Evolutionary conservation across 257 asterid genomes (phyloP).

Genomic region (Solanum peruvianum): DNA sequence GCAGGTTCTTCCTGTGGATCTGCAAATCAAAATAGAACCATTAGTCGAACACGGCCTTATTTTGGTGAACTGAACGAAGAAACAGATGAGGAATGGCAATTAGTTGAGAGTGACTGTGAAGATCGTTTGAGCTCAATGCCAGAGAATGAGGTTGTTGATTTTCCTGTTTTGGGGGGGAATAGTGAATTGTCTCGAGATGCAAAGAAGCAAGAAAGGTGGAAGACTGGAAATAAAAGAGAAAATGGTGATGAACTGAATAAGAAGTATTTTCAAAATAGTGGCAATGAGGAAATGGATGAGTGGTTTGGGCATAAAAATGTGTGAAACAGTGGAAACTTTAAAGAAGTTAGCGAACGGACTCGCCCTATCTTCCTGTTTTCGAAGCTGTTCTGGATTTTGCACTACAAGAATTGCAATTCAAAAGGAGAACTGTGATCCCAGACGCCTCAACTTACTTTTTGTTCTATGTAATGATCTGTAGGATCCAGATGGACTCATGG

Average conservation of each 20-base stretch:
- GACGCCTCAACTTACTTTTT: not conserved
- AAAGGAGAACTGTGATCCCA: not conserved
- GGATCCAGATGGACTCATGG: not conserved
- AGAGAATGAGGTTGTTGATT: constrained; percentile 22
- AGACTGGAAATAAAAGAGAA: constrained; percentile 20
- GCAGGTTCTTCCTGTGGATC: constrained; percentile 12
- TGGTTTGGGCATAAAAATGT: constrained; percentile 43
- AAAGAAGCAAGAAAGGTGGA: constrained; percentile 47
- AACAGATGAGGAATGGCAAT: constrained; percentile 10
- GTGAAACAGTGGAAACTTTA: not conserved
- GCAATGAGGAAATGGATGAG: constrained; percentile 57
- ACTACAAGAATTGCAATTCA: not conserved
- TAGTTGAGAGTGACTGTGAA: constrained; percentile 17
- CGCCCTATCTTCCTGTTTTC: not conserved
- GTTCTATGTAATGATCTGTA: not conserved
- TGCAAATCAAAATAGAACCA: not conserved
- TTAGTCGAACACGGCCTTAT: constrained; percentile 23
- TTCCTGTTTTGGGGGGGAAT: constrained; percentile 73
- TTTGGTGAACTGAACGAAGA: constrained; percentile 20
- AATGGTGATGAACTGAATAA: constrained; percentile 13
- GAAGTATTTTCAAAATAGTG: not conserved
- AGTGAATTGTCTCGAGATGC: constrained; percentile 42
- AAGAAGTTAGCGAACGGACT: not conserved
- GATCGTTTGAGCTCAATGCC: constrained; percentile 19
- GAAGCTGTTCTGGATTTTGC: not conserved